These are phyloP conservation scores for Myotisia sp. DNA, from an alignment of 2,329 filamentous ascomycete genomes.

Conservation along the genomic window DNA sequence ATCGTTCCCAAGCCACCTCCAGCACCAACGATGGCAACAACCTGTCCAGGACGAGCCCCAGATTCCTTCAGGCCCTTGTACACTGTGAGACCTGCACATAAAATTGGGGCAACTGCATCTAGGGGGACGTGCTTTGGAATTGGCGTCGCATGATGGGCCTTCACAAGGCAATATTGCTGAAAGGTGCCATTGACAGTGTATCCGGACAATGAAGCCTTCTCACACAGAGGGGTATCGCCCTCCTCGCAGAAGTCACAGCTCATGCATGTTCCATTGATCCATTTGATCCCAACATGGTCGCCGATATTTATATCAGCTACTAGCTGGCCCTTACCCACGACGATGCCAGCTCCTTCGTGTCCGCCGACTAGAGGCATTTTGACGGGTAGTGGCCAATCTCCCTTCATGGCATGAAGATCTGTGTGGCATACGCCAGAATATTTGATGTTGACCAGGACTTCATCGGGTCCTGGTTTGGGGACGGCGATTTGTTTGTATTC, in stretches of 20 bases:
- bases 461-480: conserved; percentile 65
- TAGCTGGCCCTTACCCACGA: conserved; percentile 64
- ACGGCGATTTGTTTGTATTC: conserved; percentile 53
- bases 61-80: conserved; percentile 90
- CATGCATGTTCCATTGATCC: conserved; percentile 80
- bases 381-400: conserved; percentile 73
- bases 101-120: conserved; percentile 62
- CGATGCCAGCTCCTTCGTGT: conserved; percentile 63
- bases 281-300: conserved; percentile 78
- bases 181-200: conserved; percentile 90
- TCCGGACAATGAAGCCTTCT: conserved; percentile 60
- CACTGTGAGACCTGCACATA: conserved; percentile 76
- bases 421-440: conserved; percentile 87
- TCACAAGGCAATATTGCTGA: conserved; percentile 82
- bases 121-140: conserved; percentile 65
- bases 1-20: conserved; percentile 69
- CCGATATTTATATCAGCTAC: conserved; percentile 68
- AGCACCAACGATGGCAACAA: conserved; percentile 71
- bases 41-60: conserved; percentile 57
- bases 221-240: conserved; percentile 70
- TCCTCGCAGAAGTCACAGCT: conserved; percentile 70
- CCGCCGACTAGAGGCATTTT: conserved; percentile 81
- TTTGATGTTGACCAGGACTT: conserved; percentile 84
- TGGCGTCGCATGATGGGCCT: conserved; percentile 69
- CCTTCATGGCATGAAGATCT: conserved; percentile 66